A percentile compares a stretch with the other conserved stretches of the same genome.
These are phyloP conservation scores for Neoboletus magnificus DNA, from an alignment of 768 basidiomycete species.

Conservation along the genomic window DNA sequence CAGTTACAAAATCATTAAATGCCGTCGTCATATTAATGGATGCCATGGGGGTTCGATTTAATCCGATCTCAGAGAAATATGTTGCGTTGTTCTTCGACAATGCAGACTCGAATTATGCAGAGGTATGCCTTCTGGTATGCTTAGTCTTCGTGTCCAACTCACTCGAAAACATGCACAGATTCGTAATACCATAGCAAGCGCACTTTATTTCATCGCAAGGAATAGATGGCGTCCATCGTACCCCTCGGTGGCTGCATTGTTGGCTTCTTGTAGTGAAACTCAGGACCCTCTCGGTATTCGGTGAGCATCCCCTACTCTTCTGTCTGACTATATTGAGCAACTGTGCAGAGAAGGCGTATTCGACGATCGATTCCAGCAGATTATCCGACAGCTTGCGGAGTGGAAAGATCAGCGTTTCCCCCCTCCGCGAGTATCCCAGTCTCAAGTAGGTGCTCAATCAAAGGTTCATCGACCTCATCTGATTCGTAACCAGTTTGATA, in stretches of 20 bases:
- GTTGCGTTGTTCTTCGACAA: conserved; percentile 69
- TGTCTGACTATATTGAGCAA: not conserved
- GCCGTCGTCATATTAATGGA: conserved; percentile 67
- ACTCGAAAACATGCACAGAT: conserved; percentile 43
- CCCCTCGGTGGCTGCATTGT: conserved; percentile 49
- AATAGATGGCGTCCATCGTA: conserved; percentile 71
- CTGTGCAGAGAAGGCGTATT: conserved; percentile 50
- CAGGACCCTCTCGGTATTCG: conserved; percentile 62
- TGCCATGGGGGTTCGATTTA: conserved; percentile 62
- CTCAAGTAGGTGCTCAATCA: conserved; percentile 45
- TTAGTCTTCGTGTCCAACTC: not conserved
- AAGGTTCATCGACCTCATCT: conserved; percentile 4
- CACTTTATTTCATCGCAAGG: conserved; percentile 53
- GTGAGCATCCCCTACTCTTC: conserved; percentile 30
- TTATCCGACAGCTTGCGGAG: conserved; percentile 55
- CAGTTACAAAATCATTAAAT: conserved; percentile 76
- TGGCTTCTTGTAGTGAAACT: conserved; percentile 49
- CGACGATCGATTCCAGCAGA: conserved; percentile 51
- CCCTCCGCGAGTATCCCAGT: conserved; percentile 83
- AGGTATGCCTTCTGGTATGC: conserved; percentile 43
- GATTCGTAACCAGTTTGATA: conserved; percentile 64
- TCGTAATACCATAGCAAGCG: conserved; percentile 64
- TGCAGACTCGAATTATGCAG: conserved; percentile 79
- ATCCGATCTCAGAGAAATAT: conserved; percentile 64
- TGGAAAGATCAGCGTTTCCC: conserved; percentile 78